A percentile compares a stretch with the other conserved stretches of the same genome.
Evolutionary conservation across 208 protist genomes (phyloP).

Genomic region (Spongospora subterranea): DNA sequence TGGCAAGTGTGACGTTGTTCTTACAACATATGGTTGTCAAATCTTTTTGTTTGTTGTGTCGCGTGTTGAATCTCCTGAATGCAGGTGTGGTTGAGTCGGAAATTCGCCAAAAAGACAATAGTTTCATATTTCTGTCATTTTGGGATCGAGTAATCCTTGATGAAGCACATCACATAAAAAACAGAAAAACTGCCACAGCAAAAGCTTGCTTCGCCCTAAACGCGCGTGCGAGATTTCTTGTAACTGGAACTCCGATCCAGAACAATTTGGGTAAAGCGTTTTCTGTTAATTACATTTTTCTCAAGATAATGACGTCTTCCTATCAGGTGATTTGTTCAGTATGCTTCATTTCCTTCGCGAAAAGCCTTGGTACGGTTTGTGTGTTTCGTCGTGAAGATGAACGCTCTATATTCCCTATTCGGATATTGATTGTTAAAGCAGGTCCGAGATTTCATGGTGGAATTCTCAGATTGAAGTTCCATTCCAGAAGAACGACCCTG

Average conservation of each 20-base stretch:
- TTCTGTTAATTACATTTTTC: neutral
- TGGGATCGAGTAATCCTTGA: conserved; percentile 48
- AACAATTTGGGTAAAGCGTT: neutral
- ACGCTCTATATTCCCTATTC: neutral
- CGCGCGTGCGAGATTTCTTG: neutral
- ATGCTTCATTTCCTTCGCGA: conserved; percentile 41
- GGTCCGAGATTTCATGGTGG: conserved; percentile 33
- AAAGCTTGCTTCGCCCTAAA: conserved; percentile 29
- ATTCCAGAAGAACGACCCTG: neutral
- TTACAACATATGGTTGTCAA: conserved; percentile 15
- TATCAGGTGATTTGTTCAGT: conserved; percentile 10
- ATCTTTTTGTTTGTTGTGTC: neutral
- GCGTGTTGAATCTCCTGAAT: neutral
- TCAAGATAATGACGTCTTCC: neutral
- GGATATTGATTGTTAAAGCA: neutral
- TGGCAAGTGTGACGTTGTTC: neutral
- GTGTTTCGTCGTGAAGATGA: too few species aligned
- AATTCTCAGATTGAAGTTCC: conserved; percentile 24
- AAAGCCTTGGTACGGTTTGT: conserved; percentile 27
- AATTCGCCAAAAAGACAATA: neutral
- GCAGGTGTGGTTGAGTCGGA: neutral
- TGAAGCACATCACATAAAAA: conserved; percentile 45
- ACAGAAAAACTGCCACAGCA: neutral
- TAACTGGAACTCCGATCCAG: conserved; percentile 40
- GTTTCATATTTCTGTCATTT: neutral